Conservation (phyloP, 371 early-diverging fungal genomes). For the Rhizomucor miehei region DNA sequence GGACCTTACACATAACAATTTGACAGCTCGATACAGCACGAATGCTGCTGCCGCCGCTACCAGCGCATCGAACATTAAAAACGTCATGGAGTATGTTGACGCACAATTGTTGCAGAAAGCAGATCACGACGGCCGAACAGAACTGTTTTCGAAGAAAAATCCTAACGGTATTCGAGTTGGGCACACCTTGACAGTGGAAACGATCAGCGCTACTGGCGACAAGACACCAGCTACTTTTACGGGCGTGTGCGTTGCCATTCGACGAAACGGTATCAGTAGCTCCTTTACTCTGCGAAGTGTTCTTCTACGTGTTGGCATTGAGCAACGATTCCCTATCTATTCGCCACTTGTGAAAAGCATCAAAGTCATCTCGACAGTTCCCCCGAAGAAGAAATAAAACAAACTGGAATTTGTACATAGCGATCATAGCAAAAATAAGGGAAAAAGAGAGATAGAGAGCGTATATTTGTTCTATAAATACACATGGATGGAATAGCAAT, state of each 20-base stretch:
- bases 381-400: too few relatives aligned
- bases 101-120: slow-evolving; percentile 58
- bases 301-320: slow-evolving; percentile 81
- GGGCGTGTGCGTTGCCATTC: slow-evolving; percentile 81
- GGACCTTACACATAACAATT: too few relatives aligned
- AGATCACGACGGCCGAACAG: slow-evolving; percentile 61
- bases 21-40: slow-evolving; percentile 1
- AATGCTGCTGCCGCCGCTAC: slow-evolving; percentile 9
- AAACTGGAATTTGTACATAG: too few relatives aligned
- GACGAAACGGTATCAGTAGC: slow-evolving; percentile 75
- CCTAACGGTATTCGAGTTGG: slow-evolving; percentile 63
- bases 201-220: slow-evolving; percentile 63
- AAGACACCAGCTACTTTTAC: slow-evolving; percentile 69
- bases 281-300: slow-evolving; percentile 79
- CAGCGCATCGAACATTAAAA: slow-evolving; percentile 36
- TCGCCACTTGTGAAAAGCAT: slow-evolving; percentile 83
- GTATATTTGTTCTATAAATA: too few relatives aligned
- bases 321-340: slow-evolving; percentile 74
- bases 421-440: too few relatives aligned
- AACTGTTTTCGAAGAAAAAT: slow-evolving; percentile 55
- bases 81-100: slow-evolving; percentile 66
- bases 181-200: slow-evolving; percentile 72
- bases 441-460: too few relatives aligned
- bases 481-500: too few relatives aligned
- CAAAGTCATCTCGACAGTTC: slow-evolving; percentile 44